phyloP scores from a whole-genome alignment of 148 eudicot species.

The Fagopyrum homotropicum region DNA sequence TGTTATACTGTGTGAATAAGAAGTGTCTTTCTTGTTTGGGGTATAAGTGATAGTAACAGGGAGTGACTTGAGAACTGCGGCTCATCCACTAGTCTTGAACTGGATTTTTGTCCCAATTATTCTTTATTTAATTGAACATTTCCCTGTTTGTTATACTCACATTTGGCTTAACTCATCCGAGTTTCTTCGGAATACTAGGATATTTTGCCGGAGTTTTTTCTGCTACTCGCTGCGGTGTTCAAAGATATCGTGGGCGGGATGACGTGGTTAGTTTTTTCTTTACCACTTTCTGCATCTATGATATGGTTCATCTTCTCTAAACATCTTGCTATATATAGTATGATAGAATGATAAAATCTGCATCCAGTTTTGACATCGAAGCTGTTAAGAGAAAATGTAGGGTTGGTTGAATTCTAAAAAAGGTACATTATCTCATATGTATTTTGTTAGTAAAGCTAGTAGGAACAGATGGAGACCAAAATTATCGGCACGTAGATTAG shows the following conservation, averaged over 20 bases:
- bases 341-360: not conserved
- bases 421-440: not conserved
- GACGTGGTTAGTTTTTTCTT: conserved; percentile 63
- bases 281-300: not conserved
- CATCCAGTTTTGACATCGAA: not conserved
- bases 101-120: not conserved
- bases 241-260: conserved; percentile 55
- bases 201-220: conserved; percentile 71
- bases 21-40: no score
- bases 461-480: not conserved
- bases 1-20: no score
- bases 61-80: no score
- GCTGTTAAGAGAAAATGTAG: not conserved
- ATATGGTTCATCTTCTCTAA: not conserved
- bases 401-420: not conserved
- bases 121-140: not conserved
- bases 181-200: conserved; percentile 30
- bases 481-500: not conserved
- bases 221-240: conserved; percentile 62
- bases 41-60: no score
- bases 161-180: not conserved
- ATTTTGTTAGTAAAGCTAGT: not conserved
- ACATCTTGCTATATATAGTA: not conserved
- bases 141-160: not conserved
- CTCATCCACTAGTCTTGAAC: not conserved